Base-by-base conservation (phyloP, 129 eudicot genomes). In the Chrysanthemum seticuspe region DNA sequence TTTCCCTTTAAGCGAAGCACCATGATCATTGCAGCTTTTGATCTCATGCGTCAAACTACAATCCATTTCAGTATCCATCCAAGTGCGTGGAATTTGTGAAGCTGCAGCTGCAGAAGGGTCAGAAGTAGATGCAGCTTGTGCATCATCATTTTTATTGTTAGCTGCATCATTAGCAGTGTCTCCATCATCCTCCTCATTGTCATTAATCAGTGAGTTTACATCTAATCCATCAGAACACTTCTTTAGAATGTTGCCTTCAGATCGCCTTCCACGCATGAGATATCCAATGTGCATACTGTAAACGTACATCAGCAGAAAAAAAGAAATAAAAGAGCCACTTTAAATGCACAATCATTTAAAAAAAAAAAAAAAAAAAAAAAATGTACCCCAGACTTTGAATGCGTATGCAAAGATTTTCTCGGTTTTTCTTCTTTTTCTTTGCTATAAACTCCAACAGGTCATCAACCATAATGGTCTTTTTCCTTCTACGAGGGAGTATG, bases 371-470 rank as follows among this genome's bases (percentile, higher is more conserved):
- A 47, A 19, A 19, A 19, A 19, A 19, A 19, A 19, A 19, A 19
- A 19, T 19, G 21, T 83, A 92, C 97, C 96, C 86, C 73, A 92
- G 75, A 75, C 89, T 83, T 72, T 82, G 97, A 67, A 92, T 80
- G 31, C 97, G 91, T 74, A 92, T 72, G 72, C 82, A 60, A 75
- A 92, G 89, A 58, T 79, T 79, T 74, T 58, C 89, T 58, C 77
- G 71, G 78, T 75, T 76, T 67, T 45, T 44, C 10, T 80, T 79
- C 51, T 81, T 70, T 61, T 51, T 60, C 83, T 80, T 81, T 21
- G 93, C 92, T 79, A 92, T 78, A 73, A 67, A 89, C 75, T 85
- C 80, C 86, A 92, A 68, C 52, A 92, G 80, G 10, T 75, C 87
- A 77, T 85, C 89, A 58, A 67, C 78, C 19, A 31, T 31, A 31